Base-by-base conservation (phyloP, 75 land plant genomes). In the Ceratopteris richardii region DNA sequence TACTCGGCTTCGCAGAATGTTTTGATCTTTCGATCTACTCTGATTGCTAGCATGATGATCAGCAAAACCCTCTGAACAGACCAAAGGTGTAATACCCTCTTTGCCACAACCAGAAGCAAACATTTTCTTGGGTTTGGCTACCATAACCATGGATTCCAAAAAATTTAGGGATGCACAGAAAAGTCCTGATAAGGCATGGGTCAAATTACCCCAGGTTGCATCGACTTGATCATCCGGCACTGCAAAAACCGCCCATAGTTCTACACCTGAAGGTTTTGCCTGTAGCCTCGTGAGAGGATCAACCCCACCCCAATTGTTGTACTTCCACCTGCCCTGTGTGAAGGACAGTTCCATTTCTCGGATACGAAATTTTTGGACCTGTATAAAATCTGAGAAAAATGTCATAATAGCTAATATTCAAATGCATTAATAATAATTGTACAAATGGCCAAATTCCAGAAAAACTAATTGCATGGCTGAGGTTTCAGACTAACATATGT, bases 161-260 rank as follows among this genome's bases (percentile, higher is more conserved):
- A 90, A 95, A 57, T 95, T 95, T 48, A 95, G 80, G 10, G 99
- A 95, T 51, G 99, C 86, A 75, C 99, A 95, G 54, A 95, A 95
- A 18, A 95, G 88, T n/a, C 99, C 97, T 14, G 99, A 95, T 46
- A 95, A 82, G 27, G 99, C 77, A 67, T 95, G 99, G 28, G 93
- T 95, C 20, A 95, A 60, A 75, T 90, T 90, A 18, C 77, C 74
- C 99, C 99, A 95, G 6, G 77, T 79, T 27, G 67, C 67, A 71
- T 90, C 99, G 42, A 90, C 69, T 44, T 78, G 63, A 40, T 65
- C 58, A 16, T 39, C 29, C 25, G 89, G 80, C 14, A 62, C 78
- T 73, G 85, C 84, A 70, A 95, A 90, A 0, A 65, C 54, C 37
- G 99, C 88, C 92, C 90, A 80, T 17, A 95, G 70, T 71, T 95